Percentiles rank a stretch among this genome's conserved stretches.
Conservation (phyloP, 164 flowering plant genomes). For the Aristolochia californica region DNA sequence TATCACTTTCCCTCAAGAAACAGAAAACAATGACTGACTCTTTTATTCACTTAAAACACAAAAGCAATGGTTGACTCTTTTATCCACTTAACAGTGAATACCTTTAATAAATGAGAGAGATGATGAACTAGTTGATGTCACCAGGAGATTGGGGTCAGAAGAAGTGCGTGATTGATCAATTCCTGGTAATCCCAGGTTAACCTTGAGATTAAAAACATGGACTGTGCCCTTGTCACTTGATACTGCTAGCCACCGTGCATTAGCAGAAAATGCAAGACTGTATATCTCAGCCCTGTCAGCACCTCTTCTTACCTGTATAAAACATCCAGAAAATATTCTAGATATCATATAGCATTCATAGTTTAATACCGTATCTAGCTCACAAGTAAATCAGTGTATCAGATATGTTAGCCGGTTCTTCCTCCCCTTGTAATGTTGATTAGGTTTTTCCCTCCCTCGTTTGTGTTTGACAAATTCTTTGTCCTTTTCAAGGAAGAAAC, state of each 20-base stretch:
- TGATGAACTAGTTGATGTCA: conserved; percentile 32
- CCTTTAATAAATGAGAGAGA: conserved; percentile 79
- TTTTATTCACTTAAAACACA: too few relatives aligned
- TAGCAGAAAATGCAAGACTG: conserved; percentile 84
- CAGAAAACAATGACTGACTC: too few relatives aligned
- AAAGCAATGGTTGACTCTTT: too few relatives aligned
- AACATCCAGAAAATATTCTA: not conserved
- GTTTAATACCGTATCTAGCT: too few relatives aligned
- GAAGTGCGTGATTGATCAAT: conserved; percentile 24
- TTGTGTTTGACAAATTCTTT: too few relatives aligned
- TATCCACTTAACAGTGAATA: too few relatives aligned
- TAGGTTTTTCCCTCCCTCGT: too few relatives aligned
- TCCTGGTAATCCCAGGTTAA: conserved; percentile 33
- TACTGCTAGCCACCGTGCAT: conserved; percentile 85
- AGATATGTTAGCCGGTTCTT: too few relatives aligned
- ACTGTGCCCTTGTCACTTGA: conserved; percentile 98
- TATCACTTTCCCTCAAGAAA: too few relatives aligned
- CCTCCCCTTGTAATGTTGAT: too few relatives aligned
- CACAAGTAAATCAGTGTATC: too few relatives aligned
- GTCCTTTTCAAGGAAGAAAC: too few relatives aligned
- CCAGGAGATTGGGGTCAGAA: conserved; percentile 26
- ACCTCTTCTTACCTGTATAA: conserved; percentile 79
- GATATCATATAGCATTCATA: not conserved
- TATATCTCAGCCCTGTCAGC: conserved; percentile 94
- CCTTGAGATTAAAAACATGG: conserved; percentile 82